phyloP scores from a whole-genome alignment of 2,329 filamentous ascomycete species.

The Catunica adiposa region DNA sequence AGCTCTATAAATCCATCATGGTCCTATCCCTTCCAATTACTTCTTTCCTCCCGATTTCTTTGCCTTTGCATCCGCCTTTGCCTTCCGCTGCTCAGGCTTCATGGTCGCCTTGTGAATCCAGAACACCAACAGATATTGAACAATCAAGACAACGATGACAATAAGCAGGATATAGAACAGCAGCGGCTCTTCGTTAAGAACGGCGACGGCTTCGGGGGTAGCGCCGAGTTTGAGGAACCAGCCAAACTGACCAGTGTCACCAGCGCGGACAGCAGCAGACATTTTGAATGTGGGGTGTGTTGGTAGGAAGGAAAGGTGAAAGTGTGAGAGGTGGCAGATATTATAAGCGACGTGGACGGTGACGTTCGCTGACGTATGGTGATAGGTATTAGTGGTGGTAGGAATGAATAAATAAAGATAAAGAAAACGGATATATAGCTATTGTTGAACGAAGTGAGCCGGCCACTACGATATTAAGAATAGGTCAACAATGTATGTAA shows the following conservation, averaged over 20 bases:
- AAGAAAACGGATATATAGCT: neutral
- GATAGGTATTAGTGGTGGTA: neutral
- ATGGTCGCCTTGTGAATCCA: slow-evolving; percentile 43
- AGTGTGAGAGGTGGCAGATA: neutral
- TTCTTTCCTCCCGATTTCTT: slow-evolving; percentile 18
- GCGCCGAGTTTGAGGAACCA: slow-evolving; percentile 41
- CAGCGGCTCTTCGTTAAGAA: slow-evolving; percentile 43
- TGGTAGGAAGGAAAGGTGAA: slow-evolving; percentile 11
- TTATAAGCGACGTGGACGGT: neutral
- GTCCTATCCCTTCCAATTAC: neutral
- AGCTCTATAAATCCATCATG: neutral
- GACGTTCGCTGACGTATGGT: neutral
- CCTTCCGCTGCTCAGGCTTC: slow-evolving; percentile 44
- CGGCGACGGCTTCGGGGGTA: slow-evolving; percentile 39
- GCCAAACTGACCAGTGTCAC: slow-evolving; percentile 32
- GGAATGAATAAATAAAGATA: neutral
- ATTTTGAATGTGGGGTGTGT: slow-evolving; percentile 6
- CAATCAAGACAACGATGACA: slow-evolving; percentile 32
- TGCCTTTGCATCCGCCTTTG: slow-evolving; percentile 28
- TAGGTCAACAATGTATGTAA: slow-evolving; percentile 3
- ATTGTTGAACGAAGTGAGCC: slow-evolving; percentile 1
- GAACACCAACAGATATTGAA: slow-evolving; percentile 34
- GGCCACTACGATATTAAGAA: neutral
- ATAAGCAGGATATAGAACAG: slow-evolving; percentile 41
- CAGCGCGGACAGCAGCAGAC: slow-evolving; percentile 13